Evolutionary conservation across 805 yeast species (phyloP).

Genomic region (Metschnikowia cubensis): DNA sequence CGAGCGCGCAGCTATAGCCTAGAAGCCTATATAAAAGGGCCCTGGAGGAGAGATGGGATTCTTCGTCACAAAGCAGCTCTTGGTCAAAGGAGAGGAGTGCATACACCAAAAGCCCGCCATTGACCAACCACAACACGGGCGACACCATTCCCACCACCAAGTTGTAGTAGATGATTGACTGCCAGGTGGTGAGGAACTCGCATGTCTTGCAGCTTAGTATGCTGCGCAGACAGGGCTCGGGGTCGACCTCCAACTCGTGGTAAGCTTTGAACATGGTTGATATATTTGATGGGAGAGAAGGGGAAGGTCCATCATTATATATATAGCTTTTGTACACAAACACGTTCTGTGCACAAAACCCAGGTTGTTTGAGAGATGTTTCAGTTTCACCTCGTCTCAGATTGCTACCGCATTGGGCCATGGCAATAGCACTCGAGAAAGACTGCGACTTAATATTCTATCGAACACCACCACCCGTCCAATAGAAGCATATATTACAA

Average conservation of each 20-base stretch:
- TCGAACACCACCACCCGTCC: too few relatives aligned
- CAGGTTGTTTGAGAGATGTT: too few relatives aligned
- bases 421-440: background rate
- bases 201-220: conserved; percentile 8
- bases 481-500: too few relatives aligned
- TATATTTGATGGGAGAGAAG: too few relatives aligned
- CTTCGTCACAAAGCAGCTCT: conserved; percentile 6
- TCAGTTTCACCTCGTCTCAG: too few relatives aligned
- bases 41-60: background rate
- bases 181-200: conserved; percentile 8
- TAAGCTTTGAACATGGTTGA: background rate
- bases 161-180: conserved; percentile 12
- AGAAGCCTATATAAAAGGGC: background rate
- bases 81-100: conserved; percentile 4
- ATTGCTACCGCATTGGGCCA: background rate
- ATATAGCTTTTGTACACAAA: too few relatives aligned
- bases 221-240: background rate
- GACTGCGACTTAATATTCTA: too few relatives aligned
- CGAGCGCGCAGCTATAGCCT: conserved; percentile 2
- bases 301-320: too few relatives aligned
- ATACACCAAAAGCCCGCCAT: conserved; percentile 3
- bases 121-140: conserved; percentile 13
- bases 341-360: too few relatives aligned
- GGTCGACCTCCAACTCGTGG: background rate
- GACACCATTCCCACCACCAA: conserved; percentile 10